Evolutionary conservation across 2,329 filamentous ascomycete species (phyloP), one percentile per base, ranked within the genome.

Genomic region (Aschersonia sp.): DNA sequence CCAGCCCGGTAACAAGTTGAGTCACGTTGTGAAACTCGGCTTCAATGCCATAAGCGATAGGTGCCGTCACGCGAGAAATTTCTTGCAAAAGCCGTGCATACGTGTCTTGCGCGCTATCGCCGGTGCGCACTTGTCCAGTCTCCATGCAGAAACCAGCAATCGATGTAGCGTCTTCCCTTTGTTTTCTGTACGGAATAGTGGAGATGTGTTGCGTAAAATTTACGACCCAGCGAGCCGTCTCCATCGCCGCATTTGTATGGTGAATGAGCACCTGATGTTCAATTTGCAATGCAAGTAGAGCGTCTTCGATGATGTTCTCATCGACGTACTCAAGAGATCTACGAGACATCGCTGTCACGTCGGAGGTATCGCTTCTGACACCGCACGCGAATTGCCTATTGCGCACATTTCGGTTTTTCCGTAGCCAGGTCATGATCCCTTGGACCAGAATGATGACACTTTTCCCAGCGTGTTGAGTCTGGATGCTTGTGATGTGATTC

Each of bases 121-220:
- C 85, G 0, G 79, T 76, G 47, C 77, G 78, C 41, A 90, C 82
- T 62, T 90, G 85, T 0, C 85, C 85, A 1, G 71, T 69, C 47
- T 87, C 84, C 82, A 89, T 88, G 63, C 84, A 89, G 60, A 90
- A 90, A 0, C 75, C 71, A 1, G 77, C 79, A 10, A 73, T 68
- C 1, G 73, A 70, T 47, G 68, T 68, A 45, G 64, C 60, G 35
- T 63, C 62, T 48, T 78, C 74, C 29, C 65, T 64, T 54, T 72
- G 70, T 46, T 68, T 74, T 52, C 77, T 77, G 61, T 89, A 89
- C 0, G 84, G 85, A 29, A 84, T 78, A 1, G 81, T 84, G 6
- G 83, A 84, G 45, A 90, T 80, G 59, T 90, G 82, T 56, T 88
- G 82, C 0, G 86, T 90, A 56, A 89, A 87, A 35, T 75, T 70